Conservation (phyloP, 179 eudicot genomes). For the Sideroxylon spinosum region DNA sequence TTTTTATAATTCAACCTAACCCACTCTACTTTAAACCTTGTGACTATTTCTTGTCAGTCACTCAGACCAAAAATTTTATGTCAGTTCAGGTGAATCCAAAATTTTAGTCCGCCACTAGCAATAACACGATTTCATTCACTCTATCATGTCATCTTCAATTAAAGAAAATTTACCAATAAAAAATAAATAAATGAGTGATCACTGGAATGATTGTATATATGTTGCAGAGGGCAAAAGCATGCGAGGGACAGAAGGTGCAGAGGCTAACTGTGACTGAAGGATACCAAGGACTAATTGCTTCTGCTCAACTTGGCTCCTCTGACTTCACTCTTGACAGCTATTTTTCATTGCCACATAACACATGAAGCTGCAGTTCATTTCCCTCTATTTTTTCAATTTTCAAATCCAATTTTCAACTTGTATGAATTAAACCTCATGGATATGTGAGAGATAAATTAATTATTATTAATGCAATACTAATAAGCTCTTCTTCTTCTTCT, state of each 20-base stretch:
- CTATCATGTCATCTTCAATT: too few relatives aligned
- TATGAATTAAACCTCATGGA: conserved; percentile 12
- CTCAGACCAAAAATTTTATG: too few relatives aligned
- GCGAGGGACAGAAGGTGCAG: conserved; percentile 35
- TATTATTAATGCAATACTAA: background rate
- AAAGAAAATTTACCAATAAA: too few relatives aligned
- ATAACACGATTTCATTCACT: too few relatives aligned
- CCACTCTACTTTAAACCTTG: too few relatives aligned
- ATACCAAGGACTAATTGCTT: conserved; percentile 17
- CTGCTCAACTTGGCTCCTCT: conserved; percentile 24
- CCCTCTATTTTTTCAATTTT: background rate
- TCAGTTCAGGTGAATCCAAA: too few relatives aligned
- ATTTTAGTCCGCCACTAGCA: too few relatives aligned
- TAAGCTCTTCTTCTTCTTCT: too few relatives aligned
- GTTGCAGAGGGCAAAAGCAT: conserved; percentile 36
- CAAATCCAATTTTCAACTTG: conserved; percentile 19
- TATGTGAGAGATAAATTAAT: background rate
- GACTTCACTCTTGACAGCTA: conserved; percentile 36
- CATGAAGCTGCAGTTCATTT: conserved; percentile 17
- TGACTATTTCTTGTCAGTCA: too few relatives aligned
- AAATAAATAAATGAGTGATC: too few relatives aligned
- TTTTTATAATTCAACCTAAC: too few relatives aligned
- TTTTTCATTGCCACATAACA: conserved; percentile 32
- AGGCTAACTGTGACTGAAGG: conserved; percentile 19
- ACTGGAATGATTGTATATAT: background rate